phyloP scores from a whole-genome alignment of 2,329 filamentous ascomycete species.

The Ramularia endophylla region DNA sequence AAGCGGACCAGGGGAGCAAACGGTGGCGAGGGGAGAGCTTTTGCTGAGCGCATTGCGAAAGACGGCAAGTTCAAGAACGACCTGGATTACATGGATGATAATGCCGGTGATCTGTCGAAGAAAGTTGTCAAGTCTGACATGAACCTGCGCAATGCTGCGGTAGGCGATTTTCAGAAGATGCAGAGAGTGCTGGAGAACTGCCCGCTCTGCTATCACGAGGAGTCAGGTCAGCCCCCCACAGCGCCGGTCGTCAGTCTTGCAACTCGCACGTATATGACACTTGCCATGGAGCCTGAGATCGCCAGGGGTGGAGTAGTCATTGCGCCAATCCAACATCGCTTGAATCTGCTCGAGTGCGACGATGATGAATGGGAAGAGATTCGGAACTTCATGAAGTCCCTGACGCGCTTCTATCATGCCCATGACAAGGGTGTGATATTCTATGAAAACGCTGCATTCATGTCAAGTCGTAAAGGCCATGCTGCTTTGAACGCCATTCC shows the following conservation, averaged over 20 bases:
- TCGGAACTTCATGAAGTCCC: slow-evolving; percentile 96
- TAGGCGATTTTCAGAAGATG: slow-evolving; percentile 84
- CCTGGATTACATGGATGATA: slow-evolving; percentile 96
- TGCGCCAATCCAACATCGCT: slow-evolving; percentile 78
- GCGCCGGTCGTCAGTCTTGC: slow-evolving; percentile 82
- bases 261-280: slow-evolving; percentile 79
- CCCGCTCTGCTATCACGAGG: slow-evolving; percentile 88
- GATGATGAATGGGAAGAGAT: slow-evolving; percentile 99
- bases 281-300: slow-evolving; percentile 85
- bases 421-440: slow-evolving; percentile 90
- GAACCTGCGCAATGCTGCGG: slow-evolving; percentile 80
- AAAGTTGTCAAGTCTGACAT: slow-evolving; percentile 82
- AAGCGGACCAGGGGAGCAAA: slow-evolving; percentile 68
- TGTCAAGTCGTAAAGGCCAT: slow-evolving; percentile 65
- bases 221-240: slow-evolving; percentile 61
- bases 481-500: slow-evolving; percentile 82
- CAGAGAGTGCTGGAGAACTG: slow-evolving; percentile 80
- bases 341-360: slow-evolving; percentile 93
- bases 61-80: slow-evolving; percentile 87
- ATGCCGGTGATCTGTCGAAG: slow-evolving; percentile 81
- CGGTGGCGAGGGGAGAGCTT: slow-evolving; percentile 65
- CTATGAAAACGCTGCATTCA: slow-evolving; percentile 91
- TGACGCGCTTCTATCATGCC: slow-evolving; percentile 90
- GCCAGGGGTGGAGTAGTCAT: slow-evolving; percentile 79
- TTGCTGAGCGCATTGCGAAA: slow-evolving; percentile 91